These are phyloP conservation scores for Heliamphora exappendiculata DNA, from an alignment of 148 eudicot genomes.

Conservation along the genomic window DNA sequence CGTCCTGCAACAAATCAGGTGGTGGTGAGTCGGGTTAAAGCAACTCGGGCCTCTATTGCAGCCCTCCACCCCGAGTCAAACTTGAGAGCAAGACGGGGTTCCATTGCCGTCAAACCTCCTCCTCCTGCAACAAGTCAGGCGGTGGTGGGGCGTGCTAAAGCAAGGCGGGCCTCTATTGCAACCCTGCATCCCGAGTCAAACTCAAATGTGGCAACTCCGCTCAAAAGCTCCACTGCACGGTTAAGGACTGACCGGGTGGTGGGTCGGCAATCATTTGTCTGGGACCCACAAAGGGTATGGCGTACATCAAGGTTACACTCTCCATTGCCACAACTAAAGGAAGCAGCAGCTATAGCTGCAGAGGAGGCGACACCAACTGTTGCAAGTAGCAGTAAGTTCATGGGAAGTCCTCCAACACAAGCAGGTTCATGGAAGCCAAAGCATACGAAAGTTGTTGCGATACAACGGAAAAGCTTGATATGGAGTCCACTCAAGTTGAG, in stretches of 20 bases:
- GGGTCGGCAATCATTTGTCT: slow-evolving; percentile 47
- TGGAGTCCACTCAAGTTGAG: slow-evolving; percentile 73
- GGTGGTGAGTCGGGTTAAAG: too few relatives aligned
- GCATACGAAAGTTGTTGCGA: slow-evolving; percentile 75
- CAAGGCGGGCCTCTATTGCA: too few relatives aligned
- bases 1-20: too few relatives aligned
- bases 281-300: slow-evolving; percentile 61
- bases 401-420: slow-evolving; percentile 70
- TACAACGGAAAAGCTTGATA: slow-evolving; percentile 61
- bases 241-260: slow-evolving; percentile 30
- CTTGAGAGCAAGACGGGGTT: too few relatives aligned
- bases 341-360: slow-evolving; percentile 14
- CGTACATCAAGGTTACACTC: slow-evolving; percentile 51
- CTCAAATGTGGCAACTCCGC: slow-evolving; percentile 27
- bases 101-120: too few relatives aligned
- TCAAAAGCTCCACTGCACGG: slow-evolving; percentile 19
- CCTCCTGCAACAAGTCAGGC: too few relatives aligned
- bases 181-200: too few relatives aligned
- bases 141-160: too few relatives aligned
- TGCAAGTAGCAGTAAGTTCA: slow-evolving; percentile 47
- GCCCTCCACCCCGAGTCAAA: too few relatives aligned
- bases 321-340: slow-evolving; percentile 33
- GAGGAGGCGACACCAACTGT: slow-evolving; percentile 51
- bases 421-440: slow-evolving; percentile 75
- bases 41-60: too few relatives aligned